These are phyloP conservation scores for Lyophyllum shimeji DNA, from an alignment of 768 basidiomycete species.

Conservation along the genomic window DNA sequence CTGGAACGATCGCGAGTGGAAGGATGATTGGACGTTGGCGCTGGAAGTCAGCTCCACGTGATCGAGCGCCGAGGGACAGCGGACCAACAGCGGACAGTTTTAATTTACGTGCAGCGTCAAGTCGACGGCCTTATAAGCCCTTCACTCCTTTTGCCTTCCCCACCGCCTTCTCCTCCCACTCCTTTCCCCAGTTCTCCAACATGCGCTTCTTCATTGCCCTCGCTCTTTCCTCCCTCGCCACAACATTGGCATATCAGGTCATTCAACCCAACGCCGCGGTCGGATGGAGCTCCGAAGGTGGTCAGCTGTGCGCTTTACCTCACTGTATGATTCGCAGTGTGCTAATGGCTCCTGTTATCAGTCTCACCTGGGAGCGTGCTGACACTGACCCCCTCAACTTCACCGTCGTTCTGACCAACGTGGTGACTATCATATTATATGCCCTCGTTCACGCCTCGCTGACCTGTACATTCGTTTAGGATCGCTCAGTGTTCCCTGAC, in stretches of 20 bases:
- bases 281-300: conserved; percentile 59
- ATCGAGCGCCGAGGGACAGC: background rate
- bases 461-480: conserved; percentile 25
- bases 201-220: conserved; percentile 46
- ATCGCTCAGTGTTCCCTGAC: conserved; percentile 29
- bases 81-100: background rate
- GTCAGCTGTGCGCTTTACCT: conserved; percentile 39
- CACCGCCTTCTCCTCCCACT: conserved; percentile 15
- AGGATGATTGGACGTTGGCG: too few species aligned
- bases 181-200: conserved; percentile 18
- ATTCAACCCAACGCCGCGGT: conserved; percentile 42
- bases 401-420: conserved; percentile 65
- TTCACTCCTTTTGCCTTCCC: conserved; percentile 13
- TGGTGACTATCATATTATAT: conserved; percentile 35
- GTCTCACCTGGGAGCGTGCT: conserved; percentile 64
- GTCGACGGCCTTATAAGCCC: conserved; percentile 20
- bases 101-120: conserved; percentile 13
- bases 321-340: background rate
- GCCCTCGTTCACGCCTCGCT: background rate
- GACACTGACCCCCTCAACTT: conserved; percentile 68
- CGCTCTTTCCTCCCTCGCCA: conserved; percentile 51
- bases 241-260: conserved; percentile 65
- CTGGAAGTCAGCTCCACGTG: conserved; percentile 16
- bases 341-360: conserved; percentile 18
- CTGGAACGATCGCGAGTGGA: too few species aligned